Conservation (phyloP, 345 rosid genomes). For the Psidium guajava region DNA sequence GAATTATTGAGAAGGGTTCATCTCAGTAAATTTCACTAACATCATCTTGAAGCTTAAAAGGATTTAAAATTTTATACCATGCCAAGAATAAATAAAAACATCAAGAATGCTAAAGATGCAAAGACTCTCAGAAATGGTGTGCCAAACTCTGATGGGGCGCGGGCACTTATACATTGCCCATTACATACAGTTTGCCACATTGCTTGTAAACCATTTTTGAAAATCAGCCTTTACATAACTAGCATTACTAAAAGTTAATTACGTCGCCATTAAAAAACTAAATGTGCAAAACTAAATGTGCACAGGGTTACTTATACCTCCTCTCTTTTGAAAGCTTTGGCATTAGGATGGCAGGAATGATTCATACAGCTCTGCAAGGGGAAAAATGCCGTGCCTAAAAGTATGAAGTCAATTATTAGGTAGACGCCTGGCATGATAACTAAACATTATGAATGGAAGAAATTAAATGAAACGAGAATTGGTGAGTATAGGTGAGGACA, state of each 20-base stretch:
- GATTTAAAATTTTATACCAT: neutral
- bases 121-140: neutral
- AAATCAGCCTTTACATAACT: neutral
- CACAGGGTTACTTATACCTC: conserved; percentile 28
- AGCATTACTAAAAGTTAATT: neutral
- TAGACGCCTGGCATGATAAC: neutral
- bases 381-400: conserved; percentile 83
- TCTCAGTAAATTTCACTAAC: neutral
- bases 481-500: neutral
- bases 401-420: neutral
- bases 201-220: neutral
- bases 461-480: neutral
- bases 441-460: neutral
- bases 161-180: neutral
- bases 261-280: neutral
- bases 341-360: conserved; percentile 84
- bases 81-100: neutral
- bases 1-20: neutral
- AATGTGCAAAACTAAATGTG: neutral
- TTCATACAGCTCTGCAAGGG: conserved; percentile 92
- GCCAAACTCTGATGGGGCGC: neutral
- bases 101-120: neutral
- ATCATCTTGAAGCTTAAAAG: neutral
- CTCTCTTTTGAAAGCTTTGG: conserved; percentile 93
- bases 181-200: neutral